Conservation (phyloP, 1,284 basidiomycete species). For the Austroboletus rostrupii region DNA sequence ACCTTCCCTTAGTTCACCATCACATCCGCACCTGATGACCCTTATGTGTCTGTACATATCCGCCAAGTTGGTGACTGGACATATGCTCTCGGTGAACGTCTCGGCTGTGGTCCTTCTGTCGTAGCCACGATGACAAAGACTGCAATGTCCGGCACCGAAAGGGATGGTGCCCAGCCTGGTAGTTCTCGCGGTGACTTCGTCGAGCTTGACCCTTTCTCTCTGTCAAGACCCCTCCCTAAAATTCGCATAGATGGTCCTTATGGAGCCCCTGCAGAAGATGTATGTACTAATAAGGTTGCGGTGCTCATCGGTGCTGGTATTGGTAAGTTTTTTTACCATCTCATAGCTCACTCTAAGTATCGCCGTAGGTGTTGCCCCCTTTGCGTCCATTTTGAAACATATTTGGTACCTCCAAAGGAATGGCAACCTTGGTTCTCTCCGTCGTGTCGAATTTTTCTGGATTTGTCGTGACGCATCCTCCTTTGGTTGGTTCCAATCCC, state of each 20-base stretch:
- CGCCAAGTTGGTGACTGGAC: conserved; percentile 91
- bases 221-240: conserved; percentile 55
- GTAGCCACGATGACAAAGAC: conserved; percentile 70
- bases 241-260: conserved; percentile 84
- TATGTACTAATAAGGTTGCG: conserved; percentile 81
- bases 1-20: conserved; percentile 70
- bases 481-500: conserved; percentile 89
- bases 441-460: conserved; percentile 90
- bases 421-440: conserved; percentile 70
- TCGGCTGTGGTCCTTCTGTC: conserved; percentile 75
- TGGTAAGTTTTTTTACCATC: conserved; percentile 39
- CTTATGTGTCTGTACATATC: conserved; percentile 85
- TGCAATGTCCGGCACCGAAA: conserved; percentile 72
- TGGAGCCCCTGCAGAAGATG: conserved; percentile 87
- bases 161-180: conserved; percentile 44
- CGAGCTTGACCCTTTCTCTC: conserved; percentile 57
- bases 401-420: conserved; percentile 88
- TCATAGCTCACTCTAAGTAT: neutral
- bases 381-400: conserved; percentile 87
- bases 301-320: conserved; percentile 87
- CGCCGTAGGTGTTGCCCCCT: conserved; percentile 72
- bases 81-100: conserved; percentile 70
- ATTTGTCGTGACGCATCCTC: conserved; percentile 84
- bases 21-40: conserved; percentile 87
- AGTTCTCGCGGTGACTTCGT: conserved; percentile 70